Percentiles rank a stretch among this genome's conserved stretches.
These are phyloP conservation scores for Zymoseptoria brevis DNA, from an alignment of 2,329 filamentous ascomycete species.

Conservation along the genomic window DNA sequence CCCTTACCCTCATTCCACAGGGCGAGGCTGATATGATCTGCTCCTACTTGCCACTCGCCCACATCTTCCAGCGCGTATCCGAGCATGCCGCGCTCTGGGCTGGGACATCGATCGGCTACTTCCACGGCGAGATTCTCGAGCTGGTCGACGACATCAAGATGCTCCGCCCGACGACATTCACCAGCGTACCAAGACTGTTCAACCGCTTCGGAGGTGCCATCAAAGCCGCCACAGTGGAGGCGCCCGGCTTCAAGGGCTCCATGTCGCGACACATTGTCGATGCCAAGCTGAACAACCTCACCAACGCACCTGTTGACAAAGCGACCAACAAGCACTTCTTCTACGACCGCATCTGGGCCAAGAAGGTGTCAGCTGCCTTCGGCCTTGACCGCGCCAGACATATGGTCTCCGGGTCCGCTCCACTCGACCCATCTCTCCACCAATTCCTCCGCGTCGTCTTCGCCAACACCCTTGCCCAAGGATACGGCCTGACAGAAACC, in stretches of 20 bases:
- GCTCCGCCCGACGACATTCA: conserved; percentile 72
- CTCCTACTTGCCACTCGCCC: conserved; percentile 87
- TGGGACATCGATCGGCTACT: conserved; percentile 76
- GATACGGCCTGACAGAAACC: conserved; percentile 89
- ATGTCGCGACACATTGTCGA: conserved; percentile 72
- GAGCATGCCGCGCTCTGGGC: conserved; percentile 68
- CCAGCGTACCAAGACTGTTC: conserved; percentile 83
- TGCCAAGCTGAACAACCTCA: conserved; percentile 72
- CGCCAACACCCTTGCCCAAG: conserved; percentile 70
- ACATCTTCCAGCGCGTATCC: conserved; percentile 82
- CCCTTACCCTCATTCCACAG: conserved; percentile 47
- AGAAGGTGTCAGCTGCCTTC: conserved; percentile 74
- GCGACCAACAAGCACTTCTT: conserved; percentile 72
- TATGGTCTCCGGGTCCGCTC: conserved; percentile 84
- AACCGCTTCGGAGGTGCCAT: conserved; percentile 84
- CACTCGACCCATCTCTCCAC: conserved; percentile 80
- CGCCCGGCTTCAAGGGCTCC: conserved; percentile 69
- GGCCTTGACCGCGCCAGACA: conserved; percentile 65
- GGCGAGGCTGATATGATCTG: conserved; percentile 57
- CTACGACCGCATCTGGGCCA: conserved; percentile 83
- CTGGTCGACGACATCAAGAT: conserved; percentile 87
- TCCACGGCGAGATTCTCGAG: conserved; percentile 81
- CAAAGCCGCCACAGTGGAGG: conserved; percentile 68
- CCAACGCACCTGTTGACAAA: conserved; percentile 53
- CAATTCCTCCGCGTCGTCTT: conserved; percentile 81